Evolutionary conservation across 2,329 filamentous ascomycete genomes (phyloP).

Genomic region (Lecanicillium sp.): DNA sequence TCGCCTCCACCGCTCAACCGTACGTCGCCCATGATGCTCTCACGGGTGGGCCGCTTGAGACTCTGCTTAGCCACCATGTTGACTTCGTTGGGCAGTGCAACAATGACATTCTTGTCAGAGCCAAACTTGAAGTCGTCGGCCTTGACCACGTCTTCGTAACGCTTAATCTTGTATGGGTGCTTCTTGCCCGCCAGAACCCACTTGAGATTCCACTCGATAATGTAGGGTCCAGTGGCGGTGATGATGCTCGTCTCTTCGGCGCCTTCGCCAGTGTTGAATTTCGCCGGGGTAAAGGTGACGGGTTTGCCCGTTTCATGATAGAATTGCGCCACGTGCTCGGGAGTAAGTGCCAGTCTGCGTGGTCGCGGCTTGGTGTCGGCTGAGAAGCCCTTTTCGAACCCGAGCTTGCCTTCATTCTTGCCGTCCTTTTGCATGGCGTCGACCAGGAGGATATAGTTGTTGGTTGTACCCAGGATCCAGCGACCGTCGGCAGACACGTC

Average conservation of each 20-base stretch:
- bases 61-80: conserved; percentile 90
- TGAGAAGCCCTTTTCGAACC: conserved; percentile 87
- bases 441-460: conserved; percentile 89
- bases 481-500: conserved; percentile 93
- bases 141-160: conserved; percentile 91
- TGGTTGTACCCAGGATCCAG: conserved; percentile 90
- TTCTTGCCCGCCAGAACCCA: conserved; percentile 75
- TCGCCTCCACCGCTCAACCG: conserved; percentile 36
- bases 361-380: conserved; percentile 93
- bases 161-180: conserved; percentile 92
- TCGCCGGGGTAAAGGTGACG: conserved; percentile 81
- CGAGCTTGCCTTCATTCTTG: conserved; percentile 97
- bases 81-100: conserved; percentile 92
- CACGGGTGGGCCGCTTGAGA: conserved; percentile 79
- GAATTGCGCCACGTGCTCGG: conserved; percentile 92
- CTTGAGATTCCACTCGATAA: conserved; percentile 92
- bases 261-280: conserved; percentile 85
- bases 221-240: conserved; percentile 91
- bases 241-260: conserved; percentile 87
- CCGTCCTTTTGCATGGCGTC: conserved; percentile 84
- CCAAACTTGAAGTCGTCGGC: conserved; percentile 98
- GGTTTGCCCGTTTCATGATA: conserved; percentile 88
- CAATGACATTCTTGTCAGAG: conserved; percentile 95
- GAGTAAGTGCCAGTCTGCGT: conserved; percentile 78
- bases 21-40: conserved; percentile 72